Base-by-base conservation (phyloP, 331 rosid genomes). In the Malus hybrid region DNA sequence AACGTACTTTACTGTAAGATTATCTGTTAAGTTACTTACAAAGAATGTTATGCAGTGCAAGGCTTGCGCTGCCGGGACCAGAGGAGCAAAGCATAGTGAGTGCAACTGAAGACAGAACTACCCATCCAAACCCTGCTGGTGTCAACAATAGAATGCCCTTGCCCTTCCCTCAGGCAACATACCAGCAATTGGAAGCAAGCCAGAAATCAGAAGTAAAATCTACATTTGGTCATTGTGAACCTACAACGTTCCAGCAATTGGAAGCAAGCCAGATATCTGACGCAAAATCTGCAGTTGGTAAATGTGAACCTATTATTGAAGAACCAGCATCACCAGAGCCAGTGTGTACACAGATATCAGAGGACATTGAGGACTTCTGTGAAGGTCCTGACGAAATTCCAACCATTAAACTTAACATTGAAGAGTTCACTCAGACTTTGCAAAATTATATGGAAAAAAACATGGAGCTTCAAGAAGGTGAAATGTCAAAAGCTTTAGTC, bases 261-360 rank as follows among this genome's bases (percentile, higher is more conserved):
- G 93, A 84, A 79, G 69, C 75, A 78, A 39, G 67, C 79, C 86
- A 76, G 72, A 85, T 76, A 76, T 69, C 85, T 64, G 69, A 54
- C 61, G 71, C 68, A 76, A 89, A 50, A 75, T 61, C 77, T 80
- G 82, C 79, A 70, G 42, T 54, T 22, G 78, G 73, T 70, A 67
- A 34, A 19, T 92, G 93, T 64, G 89, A 89, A 61, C 99, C 99
- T 71, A 93, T 96, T 71, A 86, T 96, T 82, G 99, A 96, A 90
- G 99, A 93, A 84, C 99, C 99, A 6, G 83, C 91, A 79, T 74
- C 93, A 39, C 99, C 99, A 36, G 99, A 96, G 85, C 89, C 92
- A 81, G 94, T 90, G 80, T 78, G 83, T 83, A 34, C 81, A 29
- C 85, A 87, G 79, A 74, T 78, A 73, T 60, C 75, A 69, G 79